phyloP scores from a whole-genome alignment of 169 alveolate species.

The Perkinsus olseni region DNA sequence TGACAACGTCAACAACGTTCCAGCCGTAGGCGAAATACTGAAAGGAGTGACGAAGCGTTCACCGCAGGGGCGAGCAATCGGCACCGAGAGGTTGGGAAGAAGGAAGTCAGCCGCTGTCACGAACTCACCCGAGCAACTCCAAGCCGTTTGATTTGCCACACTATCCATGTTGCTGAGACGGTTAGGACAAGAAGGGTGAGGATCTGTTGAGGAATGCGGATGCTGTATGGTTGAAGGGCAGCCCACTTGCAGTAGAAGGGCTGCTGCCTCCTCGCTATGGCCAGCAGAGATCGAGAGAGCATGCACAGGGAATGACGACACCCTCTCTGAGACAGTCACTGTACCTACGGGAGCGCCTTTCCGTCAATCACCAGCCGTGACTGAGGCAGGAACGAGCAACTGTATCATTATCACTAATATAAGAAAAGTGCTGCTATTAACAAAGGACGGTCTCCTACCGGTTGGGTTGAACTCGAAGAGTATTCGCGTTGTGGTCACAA shows the following conservation, averaged over 20 bases:
- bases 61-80: too few species aligned
- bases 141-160: neutral
- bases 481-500: neutral
- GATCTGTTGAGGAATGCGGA: neutral
- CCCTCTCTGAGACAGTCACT: neutral
- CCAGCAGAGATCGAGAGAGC: neutral
- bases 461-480: neutral
- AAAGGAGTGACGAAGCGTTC: neutral
- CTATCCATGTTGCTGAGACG: neutral
- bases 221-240: neutral
- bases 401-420: too few species aligned
- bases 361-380: too few species aligned
- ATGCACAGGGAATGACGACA: neutral
- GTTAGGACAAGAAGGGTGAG: neutral
- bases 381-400: too few species aligned
- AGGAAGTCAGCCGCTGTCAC: too few species aligned
- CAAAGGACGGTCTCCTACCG: neutral
- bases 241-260: neutral
- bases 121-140: neutral
- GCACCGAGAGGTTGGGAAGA: too few species aligned
- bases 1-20: neutral
- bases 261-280: neutral
- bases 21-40: neutral
- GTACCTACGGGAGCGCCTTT: too few species aligned
- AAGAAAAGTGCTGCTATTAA: neutral